These are phyloP conservation scores for Collybia mongolica DNA, from an alignment of 768 basidiomycete species.

Conservation along the genomic window DNA sequence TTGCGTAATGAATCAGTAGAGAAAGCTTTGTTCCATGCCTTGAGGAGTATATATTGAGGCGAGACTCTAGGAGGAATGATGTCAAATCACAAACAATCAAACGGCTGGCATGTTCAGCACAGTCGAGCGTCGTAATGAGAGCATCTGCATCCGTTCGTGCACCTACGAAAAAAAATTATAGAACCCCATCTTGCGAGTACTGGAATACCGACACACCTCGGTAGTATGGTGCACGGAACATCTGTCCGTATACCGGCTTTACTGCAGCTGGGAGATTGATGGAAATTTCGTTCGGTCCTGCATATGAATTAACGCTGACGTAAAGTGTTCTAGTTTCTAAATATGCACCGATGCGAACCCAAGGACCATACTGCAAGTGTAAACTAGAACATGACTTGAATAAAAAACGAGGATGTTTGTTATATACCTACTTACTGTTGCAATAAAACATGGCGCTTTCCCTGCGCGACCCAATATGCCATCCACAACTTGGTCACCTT, in stretches of 20 bases:
- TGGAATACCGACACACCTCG: neutral
- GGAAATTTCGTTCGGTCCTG: constrained; percentile 3
- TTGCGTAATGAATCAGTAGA: neutral
- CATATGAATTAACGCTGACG: neutral
- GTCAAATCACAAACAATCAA: constrained; percentile 1
- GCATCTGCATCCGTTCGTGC: constrained; percentile 15
- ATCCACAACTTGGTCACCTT: constrained; percentile 31
- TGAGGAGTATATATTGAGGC: too few species aligned
- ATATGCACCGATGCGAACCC: neutral
- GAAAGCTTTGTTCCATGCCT: constrained; percentile 4
- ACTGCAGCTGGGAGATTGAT: constrained; percentile 1
- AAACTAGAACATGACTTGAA: neutral
- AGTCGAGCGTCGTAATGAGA: constrained; percentile 12
- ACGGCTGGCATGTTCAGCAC: constrained; percentile 8
- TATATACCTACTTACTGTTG: constrained; percentile 5
- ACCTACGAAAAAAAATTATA: neutral
- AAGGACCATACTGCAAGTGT: constrained; percentile 1
- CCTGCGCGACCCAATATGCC: constrained; percentile 11
- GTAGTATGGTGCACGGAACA: constrained; percentile 1
- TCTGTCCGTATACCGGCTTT: neutral
- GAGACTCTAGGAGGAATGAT: too few species aligned
- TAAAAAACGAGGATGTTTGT: neutral
- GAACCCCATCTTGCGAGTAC: neutral
- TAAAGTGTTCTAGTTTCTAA: neutral
- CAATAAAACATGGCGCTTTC: constrained; percentile 15